These are phyloP conservation scores for Piloderma croceum DNA, from an alignment of 768 basidiomycete genomes.

Conservation along the genomic window DNA sequence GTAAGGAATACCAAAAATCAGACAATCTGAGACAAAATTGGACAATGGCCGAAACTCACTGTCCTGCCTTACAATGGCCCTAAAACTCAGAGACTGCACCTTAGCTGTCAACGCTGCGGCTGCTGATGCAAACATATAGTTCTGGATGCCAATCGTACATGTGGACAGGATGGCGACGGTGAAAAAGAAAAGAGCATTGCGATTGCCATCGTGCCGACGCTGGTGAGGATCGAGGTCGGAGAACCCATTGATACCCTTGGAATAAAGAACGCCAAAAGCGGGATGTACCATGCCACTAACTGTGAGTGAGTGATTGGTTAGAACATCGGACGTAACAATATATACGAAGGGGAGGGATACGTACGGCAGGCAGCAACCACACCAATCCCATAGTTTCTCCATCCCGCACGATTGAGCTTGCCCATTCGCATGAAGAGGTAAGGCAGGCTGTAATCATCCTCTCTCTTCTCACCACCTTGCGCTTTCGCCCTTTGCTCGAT, in stretches of 20 bases:
- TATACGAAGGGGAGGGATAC: slow-evolving; percentile 2
- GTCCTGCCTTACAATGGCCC: slow-evolving; percentile 82
- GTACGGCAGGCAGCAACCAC: slow-evolving; percentile 25
- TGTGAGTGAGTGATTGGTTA: slow-evolving; percentile 1
- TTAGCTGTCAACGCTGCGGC: slow-evolving; percentile 68
- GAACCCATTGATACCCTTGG: slow-evolving; percentile 25
- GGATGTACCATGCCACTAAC: slow-evolving; percentile 32
- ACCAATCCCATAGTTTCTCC: slow-evolving; percentile 34
- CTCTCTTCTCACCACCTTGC: slow-evolving; percentile 11
- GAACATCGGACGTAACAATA: background rate
- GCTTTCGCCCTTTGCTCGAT: slow-evolving; percentile 22
- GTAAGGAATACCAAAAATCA: too few species aligned
- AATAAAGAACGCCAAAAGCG: slow-evolving; percentile 28
- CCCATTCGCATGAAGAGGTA: slow-evolving; percentile 40
- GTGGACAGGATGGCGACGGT: slow-evolving; percentile 70
- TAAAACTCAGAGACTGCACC: slow-evolving; percentile 69
- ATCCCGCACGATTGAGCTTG: slow-evolving; percentile 32
- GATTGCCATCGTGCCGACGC: slow-evolving; percentile 31
- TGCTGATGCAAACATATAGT: slow-evolving; percentile 60
- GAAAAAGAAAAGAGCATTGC: slow-evolving; percentile 54
- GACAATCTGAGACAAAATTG: too few species aligned
- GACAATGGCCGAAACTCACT: slow-evolving; percentile 47
- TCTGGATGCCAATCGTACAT: slow-evolving; percentile 57
- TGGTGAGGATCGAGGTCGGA: slow-evolving; percentile 16
- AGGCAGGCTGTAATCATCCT: slow-evolving; percentile 22